phyloP scores from a whole-genome alignment of 495 filamentous ascomycete species.

The Trichoderma reesei region DNA sequence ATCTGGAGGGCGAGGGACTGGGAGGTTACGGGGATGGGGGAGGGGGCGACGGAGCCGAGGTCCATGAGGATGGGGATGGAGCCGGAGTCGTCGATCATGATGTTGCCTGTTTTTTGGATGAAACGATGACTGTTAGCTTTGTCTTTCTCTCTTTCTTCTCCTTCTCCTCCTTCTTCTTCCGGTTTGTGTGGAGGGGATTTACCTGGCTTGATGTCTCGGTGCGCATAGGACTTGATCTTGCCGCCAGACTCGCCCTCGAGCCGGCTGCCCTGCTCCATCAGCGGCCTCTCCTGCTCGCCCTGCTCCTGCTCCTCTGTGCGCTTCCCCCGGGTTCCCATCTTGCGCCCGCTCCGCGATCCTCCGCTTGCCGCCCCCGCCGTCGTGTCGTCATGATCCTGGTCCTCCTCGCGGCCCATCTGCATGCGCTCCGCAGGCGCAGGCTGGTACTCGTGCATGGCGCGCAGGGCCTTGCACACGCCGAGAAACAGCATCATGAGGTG shows the following conservation, averaged over 20 bases:
- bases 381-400: slow-evolving; percentile 13
- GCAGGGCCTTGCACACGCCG: slow-evolving; percentile 80
- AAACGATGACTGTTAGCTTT: background rate
- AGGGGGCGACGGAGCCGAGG: slow-evolving; percentile 80
- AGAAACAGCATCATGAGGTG: slow-evolving; percentile 82
- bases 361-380: slow-evolving; percentile 34
- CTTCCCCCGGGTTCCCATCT: slow-evolving; percentile 34
- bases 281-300: slow-evolving; percentile 60
- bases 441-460: slow-evolving; percentile 82
- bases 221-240: slow-evolving; percentile 72
- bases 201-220: slow-evolving; percentile 97
- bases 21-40: slow-evolving; percentile 86
- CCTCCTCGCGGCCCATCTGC: slow-evolving; percentile 25
- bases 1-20: slow-evolving; percentile 82
- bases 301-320: slow-evolving; percentile 55
- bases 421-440: slow-evolving; percentile 42
- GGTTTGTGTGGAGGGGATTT: slow-evolving; percentile 13
- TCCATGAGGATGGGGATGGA: slow-evolving; percentile 94
- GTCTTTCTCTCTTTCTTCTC: background rate
- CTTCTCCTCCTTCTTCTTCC: no score
- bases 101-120: slow-evolving; percentile 53
- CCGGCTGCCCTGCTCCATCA: slow-evolving; percentile 68
- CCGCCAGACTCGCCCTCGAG: slow-evolving; percentile 55
- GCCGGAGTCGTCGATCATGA: slow-evolving; percentile 90
- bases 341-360: slow-evolving; percentile 37